Conservation (phyloP, 2,329 filamentous ascomycete species). For the Colletotrichum tanaceti region DNA sequence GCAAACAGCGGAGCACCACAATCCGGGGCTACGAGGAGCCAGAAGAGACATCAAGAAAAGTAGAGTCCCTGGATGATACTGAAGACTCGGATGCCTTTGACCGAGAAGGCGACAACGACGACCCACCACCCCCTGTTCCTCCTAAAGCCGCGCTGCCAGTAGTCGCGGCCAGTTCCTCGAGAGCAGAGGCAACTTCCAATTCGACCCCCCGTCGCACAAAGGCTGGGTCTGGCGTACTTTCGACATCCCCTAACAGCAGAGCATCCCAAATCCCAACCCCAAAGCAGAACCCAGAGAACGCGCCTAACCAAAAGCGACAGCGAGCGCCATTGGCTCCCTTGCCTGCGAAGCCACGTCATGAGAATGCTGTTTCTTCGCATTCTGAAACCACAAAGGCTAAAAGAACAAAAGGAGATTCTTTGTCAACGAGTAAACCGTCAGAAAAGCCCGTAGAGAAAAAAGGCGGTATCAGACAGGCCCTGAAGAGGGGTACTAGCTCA, state of each 20-base stretch:
- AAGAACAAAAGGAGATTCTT: constrained; percentile 46
- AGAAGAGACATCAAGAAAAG: constrained; percentile 44
- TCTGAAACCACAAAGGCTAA: constrained; percentile 47
- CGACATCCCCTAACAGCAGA: constrained; percentile 17
- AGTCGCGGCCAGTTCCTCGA: neutral
- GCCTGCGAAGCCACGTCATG: constrained; percentile 39
- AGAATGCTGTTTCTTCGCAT: constrained; percentile 41
- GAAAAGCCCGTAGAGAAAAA: constrained; percentile 56
- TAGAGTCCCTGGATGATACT: constrained; percentile 46
- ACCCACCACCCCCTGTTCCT: constrained; percentile 37
- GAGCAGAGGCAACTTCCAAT: constrained; percentile 6
- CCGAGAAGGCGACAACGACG: constrained; percentile 21
- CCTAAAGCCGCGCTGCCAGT: constrained; percentile 39
- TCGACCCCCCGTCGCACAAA: constrained; percentile 27
- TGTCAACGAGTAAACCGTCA: constrained; percentile 40
- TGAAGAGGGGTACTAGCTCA: constrained; percentile 62
- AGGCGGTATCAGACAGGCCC: constrained; percentile 59
- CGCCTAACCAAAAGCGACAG: constrained; percentile 61
- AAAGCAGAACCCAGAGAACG: constrained; percentile 47
- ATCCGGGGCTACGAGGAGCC: constrained; percentile 50
- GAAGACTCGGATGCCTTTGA: constrained; percentile 26
- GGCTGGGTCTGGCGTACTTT: constrained; percentile 16
- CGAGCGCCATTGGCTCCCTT: constrained; percentile 51
- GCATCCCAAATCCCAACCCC: constrained; percentile 43
- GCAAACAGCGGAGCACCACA: constrained; percentile 58